These are phyloP conservation scores for Vitis cinerea DNA, from an alignment of 164 flowering plant genomes.

Conservation along the genomic window DNA sequence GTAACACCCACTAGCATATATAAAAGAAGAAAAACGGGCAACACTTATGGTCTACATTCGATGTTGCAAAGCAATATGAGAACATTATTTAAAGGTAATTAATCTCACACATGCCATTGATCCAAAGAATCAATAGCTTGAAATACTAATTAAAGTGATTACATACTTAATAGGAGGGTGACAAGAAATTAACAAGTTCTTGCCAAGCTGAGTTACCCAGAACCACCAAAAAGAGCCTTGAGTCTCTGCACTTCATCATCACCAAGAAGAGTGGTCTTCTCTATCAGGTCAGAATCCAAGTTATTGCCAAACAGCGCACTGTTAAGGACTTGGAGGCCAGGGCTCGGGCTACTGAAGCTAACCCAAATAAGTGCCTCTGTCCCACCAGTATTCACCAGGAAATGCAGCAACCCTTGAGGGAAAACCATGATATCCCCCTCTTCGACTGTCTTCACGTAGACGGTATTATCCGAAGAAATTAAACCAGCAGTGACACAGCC, in stretches of 20 bases:
- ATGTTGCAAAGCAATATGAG: too few species aligned
- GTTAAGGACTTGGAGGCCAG: conserved; percentile 47
- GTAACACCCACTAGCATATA: too few species aligned
- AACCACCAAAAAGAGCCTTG: conserved; percentile 45
- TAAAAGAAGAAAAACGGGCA: too few species aligned
- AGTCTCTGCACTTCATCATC: conserved; percentile 37
- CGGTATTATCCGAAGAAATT: conserved; percentile 29
- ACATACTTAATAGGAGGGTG: too few species aligned
- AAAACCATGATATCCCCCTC: conserved; percentile 47
- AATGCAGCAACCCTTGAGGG: conserved; percentile 52
- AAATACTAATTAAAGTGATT: too few species aligned
- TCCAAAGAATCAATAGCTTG: too few species aligned
- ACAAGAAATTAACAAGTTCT: background rate
- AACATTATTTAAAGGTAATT: too few species aligned
- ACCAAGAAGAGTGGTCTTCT: conserved; percentile 37
- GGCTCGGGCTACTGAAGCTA: conserved; percentile 32
- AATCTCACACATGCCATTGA: too few species aligned
- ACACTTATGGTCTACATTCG: too few species aligned
- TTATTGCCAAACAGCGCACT: conserved; percentile 39
- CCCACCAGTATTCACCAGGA: conserved; percentile 34
- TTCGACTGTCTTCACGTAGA: conserved; percentile 24
- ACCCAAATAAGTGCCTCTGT: conserved; percentile 20
- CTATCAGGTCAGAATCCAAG: conserved; percentile 27
- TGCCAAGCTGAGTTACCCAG: conserved; percentile 17
- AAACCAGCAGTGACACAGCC: conserved; percentile 40